phyloP scores from a whole-genome alignment of 2,329 filamentous ascomycete species.

The Ophiostoma fasciatum region DNA sequence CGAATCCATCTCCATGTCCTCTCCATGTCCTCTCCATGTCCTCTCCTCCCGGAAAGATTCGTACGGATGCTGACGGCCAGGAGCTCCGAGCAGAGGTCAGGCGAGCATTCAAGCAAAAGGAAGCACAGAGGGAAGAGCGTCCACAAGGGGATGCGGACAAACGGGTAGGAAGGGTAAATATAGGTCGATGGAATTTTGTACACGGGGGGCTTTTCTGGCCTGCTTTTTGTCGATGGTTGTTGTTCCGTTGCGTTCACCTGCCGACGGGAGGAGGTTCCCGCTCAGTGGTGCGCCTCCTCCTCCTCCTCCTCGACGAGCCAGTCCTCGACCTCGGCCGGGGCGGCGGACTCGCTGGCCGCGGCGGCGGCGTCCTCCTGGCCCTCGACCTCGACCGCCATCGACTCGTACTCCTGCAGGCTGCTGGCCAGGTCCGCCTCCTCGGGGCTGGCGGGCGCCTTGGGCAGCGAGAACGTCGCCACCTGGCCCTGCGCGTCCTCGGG shows the following conservation, averaged over 20 bases:
- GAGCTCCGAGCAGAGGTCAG: no score
- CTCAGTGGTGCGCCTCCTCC: slow-evolving; percentile 32
- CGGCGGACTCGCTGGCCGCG: slow-evolving; percentile 40
- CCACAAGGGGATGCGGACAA: no score
- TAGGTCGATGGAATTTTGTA: slow-evolving; percentile 9
- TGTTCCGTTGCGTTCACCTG: neutral
- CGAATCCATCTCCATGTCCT: no score
- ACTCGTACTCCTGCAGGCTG: slow-evolving; percentile 89
- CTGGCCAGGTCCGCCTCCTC: slow-evolving; percentile 88
- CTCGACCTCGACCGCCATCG: slow-evolving; percentile 86
- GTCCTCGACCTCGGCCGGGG: slow-evolving; percentile 42
- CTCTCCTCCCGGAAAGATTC: no score
- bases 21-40: no score
- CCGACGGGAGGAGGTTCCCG: neutral
- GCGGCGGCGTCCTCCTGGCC: slow-evolving; percentile 55
- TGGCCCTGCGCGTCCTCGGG: slow-evolving; percentile 76
- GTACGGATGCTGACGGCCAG: no score
- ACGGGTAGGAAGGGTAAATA: no score
- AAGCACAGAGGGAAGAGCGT: no score
- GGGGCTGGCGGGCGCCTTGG: slow-evolving; percentile 71
- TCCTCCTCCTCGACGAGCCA: slow-evolving; percentile 78
- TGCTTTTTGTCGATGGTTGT: neutral
- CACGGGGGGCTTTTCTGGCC: slow-evolving; percentile 15
- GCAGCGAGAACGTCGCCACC: slow-evolving; percentile 73
- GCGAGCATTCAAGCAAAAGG: no score